Evolutionary conservation across 2,329 filamentous ascomycete genomes (phyloP), one percentile per base, ranked within the genome.

Genomic region (Aspergillus intermedius): DNA sequence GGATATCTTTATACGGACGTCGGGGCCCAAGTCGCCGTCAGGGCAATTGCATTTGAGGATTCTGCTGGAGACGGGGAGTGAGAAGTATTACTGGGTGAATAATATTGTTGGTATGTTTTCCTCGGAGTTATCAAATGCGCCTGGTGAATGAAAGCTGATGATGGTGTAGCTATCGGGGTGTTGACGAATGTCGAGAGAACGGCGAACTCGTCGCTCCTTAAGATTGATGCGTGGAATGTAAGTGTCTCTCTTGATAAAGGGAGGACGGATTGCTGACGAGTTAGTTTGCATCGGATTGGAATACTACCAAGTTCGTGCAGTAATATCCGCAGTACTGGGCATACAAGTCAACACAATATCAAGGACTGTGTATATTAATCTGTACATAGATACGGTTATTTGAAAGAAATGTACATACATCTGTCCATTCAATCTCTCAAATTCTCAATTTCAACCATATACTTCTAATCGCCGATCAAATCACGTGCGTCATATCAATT

Each of bases 211-310:
- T 54, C 47, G 5, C 34, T 53, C 8, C 35, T 54, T 41, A 51
- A 51, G 7, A 62, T 61, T 46, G 60, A 62, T 56, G 59, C 53
- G 12, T 62, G 58, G 58, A 59, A 62, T 53, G 60, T 62, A 45
- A 54, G 59, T 49, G 2, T 21, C 4, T 41, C 13, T 30, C 8
- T 32, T 23, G 10, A 17, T 22, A 15, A 15, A 8, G 8, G 17
- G 15, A 30, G 5, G 28, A 30, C 8, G 32, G 21, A n/a, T 17
- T 17, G 15, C 10, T 44, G 15, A 25, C 44, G 15, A 21, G 9
- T 1, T 42, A 61, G 59, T 56, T 58, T 49, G 50, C 52, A 15
- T 49, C 47, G 1, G 59, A 62, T 46, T 60, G 56, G 55, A 59
- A 55, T 35, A 46, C 50, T 7, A 59, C 56, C 8, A 40, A 50